Evolutionary conservation across 208 protist genomes (phyloP).

Genomic region (Porcisia deanei): DNA sequence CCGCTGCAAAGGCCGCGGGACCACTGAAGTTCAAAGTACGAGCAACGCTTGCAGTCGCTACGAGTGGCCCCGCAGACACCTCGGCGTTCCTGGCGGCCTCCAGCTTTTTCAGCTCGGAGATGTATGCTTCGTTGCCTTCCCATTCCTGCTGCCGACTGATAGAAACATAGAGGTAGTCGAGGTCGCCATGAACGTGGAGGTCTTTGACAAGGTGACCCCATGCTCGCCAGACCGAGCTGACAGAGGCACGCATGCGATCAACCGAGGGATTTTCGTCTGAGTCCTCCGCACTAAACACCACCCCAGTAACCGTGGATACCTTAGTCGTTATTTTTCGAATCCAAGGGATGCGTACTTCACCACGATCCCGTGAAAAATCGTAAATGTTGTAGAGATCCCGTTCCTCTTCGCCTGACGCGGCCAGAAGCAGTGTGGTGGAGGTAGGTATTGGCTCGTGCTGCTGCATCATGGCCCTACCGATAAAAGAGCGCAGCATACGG

Average conservation of each 20-base stretch:
- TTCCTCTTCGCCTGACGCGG: conserved; percentile 35
- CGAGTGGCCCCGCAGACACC: background rate
- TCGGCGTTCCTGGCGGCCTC: conserved; percentile 26
- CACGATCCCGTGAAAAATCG: conserved; percentile 15
- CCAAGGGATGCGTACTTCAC: conserved; percentile 60
- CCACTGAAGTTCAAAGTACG: conserved; percentile 1
- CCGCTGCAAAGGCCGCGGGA: background rate
- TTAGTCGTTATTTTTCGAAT: conserved; percentile 45
- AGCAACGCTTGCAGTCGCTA: conserved; percentile 1
- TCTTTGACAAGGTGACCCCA: conserved; percentile 90
- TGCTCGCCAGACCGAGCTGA: conserved; percentile 71
- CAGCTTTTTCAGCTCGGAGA: conserved; percentile 39
- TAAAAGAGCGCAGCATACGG: conserved; percentile 64
- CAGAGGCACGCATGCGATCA: conserved; percentile 54
- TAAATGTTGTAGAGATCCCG: conserved; percentile 34
- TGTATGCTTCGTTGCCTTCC: conserved; percentile 52
- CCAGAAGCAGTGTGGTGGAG: conserved; percentile 64
- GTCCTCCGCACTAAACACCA: conserved; percentile 44
- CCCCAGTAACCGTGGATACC: conserved; percentile 47
- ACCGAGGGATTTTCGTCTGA: conserved; percentile 29
- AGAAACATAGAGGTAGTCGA: conserved; percentile 79
- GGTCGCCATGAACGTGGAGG: conserved; percentile 79
- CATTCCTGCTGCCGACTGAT: conserved; percentile 66
- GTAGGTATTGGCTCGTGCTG: conserved; percentile 79
- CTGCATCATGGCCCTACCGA: conserved; percentile 69